These are phyloP conservation scores for Pleurotus cornucopiae DNA, from an alignment of 768 basidiomycete species.

Conservation along the genomic window DNA sequence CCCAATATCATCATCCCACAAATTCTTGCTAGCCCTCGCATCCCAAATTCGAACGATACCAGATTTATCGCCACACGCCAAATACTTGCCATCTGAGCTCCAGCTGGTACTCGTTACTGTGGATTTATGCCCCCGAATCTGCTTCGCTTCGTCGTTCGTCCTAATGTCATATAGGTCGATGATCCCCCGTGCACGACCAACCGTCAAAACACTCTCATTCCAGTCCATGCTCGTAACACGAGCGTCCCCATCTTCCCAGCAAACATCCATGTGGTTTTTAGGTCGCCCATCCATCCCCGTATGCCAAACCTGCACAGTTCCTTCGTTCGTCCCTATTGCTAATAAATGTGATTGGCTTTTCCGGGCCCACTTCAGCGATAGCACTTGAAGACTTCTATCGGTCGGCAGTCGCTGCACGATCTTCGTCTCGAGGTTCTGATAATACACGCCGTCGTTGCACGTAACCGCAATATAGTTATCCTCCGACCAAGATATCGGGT, in stretches of 20 bases:
- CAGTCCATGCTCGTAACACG: slow-evolving; percentile 41
- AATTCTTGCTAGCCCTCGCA: slow-evolving; percentile 34
- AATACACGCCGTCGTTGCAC: slow-evolving; percentile 55
- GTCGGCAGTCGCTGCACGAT: slow-evolving; percentile 46
- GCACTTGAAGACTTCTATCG: background rate
- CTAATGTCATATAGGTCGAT: slow-evolving; percentile 67
- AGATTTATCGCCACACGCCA: slow-evolving; percentile 84
- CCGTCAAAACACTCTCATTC: slow-evolving; percentile 55
- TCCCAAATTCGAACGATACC: slow-evolving; percentile 90
- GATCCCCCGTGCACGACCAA: slow-evolving; percentile 60
- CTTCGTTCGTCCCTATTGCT: slow-evolving; percentile 48
- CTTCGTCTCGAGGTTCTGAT: slow-evolving; percentile 56
- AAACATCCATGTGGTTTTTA: slow-evolving; percentile 27
- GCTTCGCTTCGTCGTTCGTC: slow-evolving; percentile 24
- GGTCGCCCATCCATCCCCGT: slow-evolving; percentile 27
- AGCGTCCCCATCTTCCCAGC: slow-evolving; percentile 27
- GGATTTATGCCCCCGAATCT: slow-evolving; percentile 50
- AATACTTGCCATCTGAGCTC: slow-evolving; percentile 66
- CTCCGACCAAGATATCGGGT: slow-evolving; percentile 58
- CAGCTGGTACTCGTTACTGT: slow-evolving; percentile 78
- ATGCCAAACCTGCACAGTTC: slow-evolving; percentile 55
- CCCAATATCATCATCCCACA: slow-evolving; percentile 18
- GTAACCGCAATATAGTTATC: slow-evolving; percentile 60
- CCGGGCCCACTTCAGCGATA: slow-evolving; percentile 44
- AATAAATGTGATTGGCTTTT: slow-evolving; percentile 35